Evolutionary conservation across 768 basidiomycete species (phyloP).

Genomic region (Collybiopsis confluens): DNA sequence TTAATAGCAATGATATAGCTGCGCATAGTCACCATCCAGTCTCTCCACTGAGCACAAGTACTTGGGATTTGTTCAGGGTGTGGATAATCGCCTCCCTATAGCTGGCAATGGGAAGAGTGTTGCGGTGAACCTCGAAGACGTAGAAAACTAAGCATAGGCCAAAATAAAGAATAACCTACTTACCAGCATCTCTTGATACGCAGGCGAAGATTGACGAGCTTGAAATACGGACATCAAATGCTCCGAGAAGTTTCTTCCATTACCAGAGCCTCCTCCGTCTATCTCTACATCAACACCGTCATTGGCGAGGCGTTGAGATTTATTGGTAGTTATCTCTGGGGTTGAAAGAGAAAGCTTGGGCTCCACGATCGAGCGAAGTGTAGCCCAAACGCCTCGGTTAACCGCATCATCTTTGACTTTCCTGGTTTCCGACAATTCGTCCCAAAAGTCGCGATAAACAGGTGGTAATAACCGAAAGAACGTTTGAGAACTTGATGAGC

Average conservation of each 20-base stretch:
- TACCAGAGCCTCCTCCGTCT: background rate
- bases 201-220: constrained; percentile 52
- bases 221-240: constrained; percentile 56
- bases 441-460: constrained; percentile 87
- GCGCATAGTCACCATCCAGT: constrained; percentile 36
- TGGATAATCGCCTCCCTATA: constrained; percentile 72
- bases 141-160: background rate
- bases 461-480: constrained; percentile 80
- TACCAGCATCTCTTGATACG: constrained; percentile 89
- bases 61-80: constrained; percentile 68
- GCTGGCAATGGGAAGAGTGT: constrained; percentile 78
- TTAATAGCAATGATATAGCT: constrained; percentile 5
- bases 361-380: constrained; percentile 58
- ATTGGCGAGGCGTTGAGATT: background rate
- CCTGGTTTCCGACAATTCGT: constrained; percentile 70
- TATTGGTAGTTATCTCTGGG: constrained; percentile 33
- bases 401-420: constrained; percentile 55
- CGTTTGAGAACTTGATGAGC: constrained; percentile 43
- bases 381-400: constrained; percentile 72
- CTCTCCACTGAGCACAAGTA: constrained; percentile 74
- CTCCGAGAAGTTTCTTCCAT: constrained; percentile 27
- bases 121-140: constrained; percentile 58
- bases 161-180: constrained; percentile 22
- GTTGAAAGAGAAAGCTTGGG: constrained; percentile 43
- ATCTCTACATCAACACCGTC: background rate